Evolutionary conservation across 257 asterid species (phyloP).

Genomic region (Nicotiana obtusifolia): DNA sequence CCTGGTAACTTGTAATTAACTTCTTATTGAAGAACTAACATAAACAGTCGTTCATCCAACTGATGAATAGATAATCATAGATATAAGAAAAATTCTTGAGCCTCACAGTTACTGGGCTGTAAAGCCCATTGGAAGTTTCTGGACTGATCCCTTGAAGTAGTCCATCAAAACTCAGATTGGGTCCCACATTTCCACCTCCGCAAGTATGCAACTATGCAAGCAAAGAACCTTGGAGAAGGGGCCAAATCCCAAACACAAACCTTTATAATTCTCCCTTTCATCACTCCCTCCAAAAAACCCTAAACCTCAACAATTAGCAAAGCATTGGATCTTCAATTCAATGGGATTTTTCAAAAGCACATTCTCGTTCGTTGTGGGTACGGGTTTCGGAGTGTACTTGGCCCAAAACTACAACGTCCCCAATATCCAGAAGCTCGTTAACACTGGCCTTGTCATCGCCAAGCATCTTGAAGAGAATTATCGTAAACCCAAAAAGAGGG

Average conservation of each 20-base stretch:
- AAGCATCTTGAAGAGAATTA: slow-evolving; percentile 65
- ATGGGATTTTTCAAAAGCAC: slow-evolving; percentile 48
- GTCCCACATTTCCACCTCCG: slow-evolving; percentile 10
- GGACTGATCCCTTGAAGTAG: background rate
- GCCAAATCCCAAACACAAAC: slow-evolving; percentile 10
- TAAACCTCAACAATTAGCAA: background rate
- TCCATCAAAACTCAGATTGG: background rate
- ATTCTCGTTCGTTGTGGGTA: slow-evolving; percentile 53
- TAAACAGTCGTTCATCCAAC: too few species aligned
- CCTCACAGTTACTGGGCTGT: background rate
- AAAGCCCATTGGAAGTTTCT: background rate
- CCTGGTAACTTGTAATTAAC: too few species aligned
- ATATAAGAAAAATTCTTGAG: too few species aligned
- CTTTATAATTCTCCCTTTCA: slow-evolving; percentile 3
- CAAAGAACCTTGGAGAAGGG: slow-evolving; percentile 25
- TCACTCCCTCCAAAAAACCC: background rate
- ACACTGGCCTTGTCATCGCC: slow-evolving; percentile 45
- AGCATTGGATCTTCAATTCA: background rate
- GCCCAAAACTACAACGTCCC: slow-evolving; percentile 89
- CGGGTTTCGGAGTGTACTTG: slow-evolving; percentile 55
- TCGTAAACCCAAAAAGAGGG: slow-evolving; percentile 61
- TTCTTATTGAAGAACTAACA: too few species aligned
- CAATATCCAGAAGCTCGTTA: slow-evolving; percentile 47
- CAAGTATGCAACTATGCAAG: slow-evolving; percentile 2
- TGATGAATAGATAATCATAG: too few species aligned